Conservation (phyloP, 441 rosid species). For the Daphne laureola region DNA sequence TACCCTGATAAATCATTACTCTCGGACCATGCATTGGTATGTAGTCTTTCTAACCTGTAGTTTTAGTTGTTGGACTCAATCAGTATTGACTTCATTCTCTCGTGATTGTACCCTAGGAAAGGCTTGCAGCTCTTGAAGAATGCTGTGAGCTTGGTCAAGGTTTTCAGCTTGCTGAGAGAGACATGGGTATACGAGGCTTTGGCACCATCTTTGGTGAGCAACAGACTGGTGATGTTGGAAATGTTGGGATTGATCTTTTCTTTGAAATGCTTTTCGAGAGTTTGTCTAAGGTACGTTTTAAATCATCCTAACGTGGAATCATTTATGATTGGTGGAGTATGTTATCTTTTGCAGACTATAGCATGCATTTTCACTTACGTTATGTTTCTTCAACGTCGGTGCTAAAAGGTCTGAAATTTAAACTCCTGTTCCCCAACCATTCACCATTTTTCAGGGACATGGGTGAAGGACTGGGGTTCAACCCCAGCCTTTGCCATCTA, state of each 20-base stretch:
- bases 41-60: slow-evolving; percentile 15
- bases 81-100: slow-evolving; percentile 8
- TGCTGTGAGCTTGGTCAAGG: slow-evolving; percentile 97
- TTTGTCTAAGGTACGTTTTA: slow-evolving; percentile 67
- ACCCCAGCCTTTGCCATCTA: no score
- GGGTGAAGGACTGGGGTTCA: neutral
- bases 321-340: neutral
- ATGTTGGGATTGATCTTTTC: slow-evolving; percentile 93
- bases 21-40: slow-evolving; percentile 77
- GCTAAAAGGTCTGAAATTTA: neutral
- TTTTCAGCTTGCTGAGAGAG: slow-evolving; percentile 96
- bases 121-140: slow-evolving; percentile 91
- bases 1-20: slow-evolving; percentile 77
- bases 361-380: slow-evolving; percentile 4
- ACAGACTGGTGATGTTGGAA: slow-evolving; percentile 97
- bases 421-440: neutral
- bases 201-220: slow-evolving; percentile 98
- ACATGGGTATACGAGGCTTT: slow-evolving; percentile 98
- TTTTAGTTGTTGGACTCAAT: slow-evolving; percentile 5
- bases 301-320: slow-evolving; percentile 14
- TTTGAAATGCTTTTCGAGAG: slow-evolving; percentile 99
- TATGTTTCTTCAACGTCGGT: neutral
- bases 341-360: slow-evolving; percentile 5
- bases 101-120: slow-evolving; percentile 54
- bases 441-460: slow-evolving; percentile 6